phyloP scores from a whole-genome alignment of 2,329 filamentous ascomycete genomes.

The Trichothecium roseum region DNA sequence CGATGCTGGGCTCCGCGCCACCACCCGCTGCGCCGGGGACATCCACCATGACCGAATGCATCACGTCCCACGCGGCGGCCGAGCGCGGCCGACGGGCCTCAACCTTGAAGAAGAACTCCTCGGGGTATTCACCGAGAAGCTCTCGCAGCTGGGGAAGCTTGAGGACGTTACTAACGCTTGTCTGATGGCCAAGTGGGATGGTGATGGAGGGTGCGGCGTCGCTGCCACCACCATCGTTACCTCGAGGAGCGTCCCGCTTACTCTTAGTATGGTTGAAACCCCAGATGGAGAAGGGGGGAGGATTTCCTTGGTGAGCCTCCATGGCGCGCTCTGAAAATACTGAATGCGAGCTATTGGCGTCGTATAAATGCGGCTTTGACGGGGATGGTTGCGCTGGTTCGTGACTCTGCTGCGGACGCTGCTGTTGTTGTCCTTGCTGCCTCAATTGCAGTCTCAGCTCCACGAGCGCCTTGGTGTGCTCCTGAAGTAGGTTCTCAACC shows the following conservation, averaged over 20 bases:
- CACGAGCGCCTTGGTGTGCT: too few species aligned
- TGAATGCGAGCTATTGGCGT: too few species aligned
- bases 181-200: conserved; percentile 10
- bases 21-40: too few species aligned
- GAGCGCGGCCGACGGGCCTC: conserved; percentile 4
- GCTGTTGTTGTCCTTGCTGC: too few species aligned
- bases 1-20: not conserved
- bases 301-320: not conserved
- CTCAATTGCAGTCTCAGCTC: too few species aligned
- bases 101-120: conserved; percentile 8
- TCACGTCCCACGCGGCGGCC: not conserved
- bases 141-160: conserved; percentile 7
- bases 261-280: not conserved
- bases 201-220: conserved; percentile 6
- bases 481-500: too few species aligned
- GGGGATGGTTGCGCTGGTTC: too few species aligned
- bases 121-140: conserved; percentile 7
- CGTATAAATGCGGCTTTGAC: too few species aligned
- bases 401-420: too few species aligned
- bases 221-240: not conserved
- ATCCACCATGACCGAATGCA: too few species aligned
- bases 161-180: conserved; percentile 8
- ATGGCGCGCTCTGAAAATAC: too few species aligned
- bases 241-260: not conserved
- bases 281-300: conserved; percentile 1